phyloP scores from a whole-genome alignment of 2,329 filamentous ascomycete species.

The Venturia nashicola region DNA sequence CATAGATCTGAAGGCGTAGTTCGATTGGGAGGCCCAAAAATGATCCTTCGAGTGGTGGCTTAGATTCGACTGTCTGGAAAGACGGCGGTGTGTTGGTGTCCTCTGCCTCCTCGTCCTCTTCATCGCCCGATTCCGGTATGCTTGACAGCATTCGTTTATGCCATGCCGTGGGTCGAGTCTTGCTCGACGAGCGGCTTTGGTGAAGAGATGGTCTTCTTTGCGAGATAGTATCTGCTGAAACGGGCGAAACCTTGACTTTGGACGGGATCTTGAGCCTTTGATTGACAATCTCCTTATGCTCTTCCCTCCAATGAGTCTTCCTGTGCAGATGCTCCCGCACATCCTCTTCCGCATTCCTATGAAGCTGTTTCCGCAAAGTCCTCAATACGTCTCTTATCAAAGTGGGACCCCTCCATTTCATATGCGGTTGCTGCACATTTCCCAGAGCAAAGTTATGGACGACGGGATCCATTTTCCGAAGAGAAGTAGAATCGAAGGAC shows the following conservation, averaged over 20 bases:
- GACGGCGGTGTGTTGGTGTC: neutral
- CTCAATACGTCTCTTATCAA: neutral
- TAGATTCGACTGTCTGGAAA: neutral
- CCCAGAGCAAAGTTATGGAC: neutral
- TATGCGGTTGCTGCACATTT: neutral
- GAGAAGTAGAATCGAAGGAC: neutral
- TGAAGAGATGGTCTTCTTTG: neutral
- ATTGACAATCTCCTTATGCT: neutral
- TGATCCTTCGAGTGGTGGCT: conserved; percentile 3
- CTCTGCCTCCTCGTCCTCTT: neutral
- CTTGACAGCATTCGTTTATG: neutral
- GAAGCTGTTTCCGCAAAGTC: neutral
- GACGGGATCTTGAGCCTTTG: neutral
- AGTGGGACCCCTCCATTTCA: neutral
- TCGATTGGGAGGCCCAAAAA: conserved; percentile 11
- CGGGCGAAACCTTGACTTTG: neutral
- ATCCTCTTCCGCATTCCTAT: neutral
- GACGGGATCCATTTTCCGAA: neutral
- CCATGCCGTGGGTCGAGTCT: neutral
- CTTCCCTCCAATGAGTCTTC: neutral
- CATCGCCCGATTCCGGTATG: neutral
- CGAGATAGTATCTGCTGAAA: neutral
- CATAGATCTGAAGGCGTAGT: conserved; percentile 12
- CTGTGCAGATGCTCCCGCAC: neutral
- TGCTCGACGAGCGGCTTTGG: neutral